A percentile compares a stretch with the other conserved stretches of the same genome.
phyloP scores from a whole-genome alignment of 106 monocot genomes.

The Ottelia alismoides region DNA sequence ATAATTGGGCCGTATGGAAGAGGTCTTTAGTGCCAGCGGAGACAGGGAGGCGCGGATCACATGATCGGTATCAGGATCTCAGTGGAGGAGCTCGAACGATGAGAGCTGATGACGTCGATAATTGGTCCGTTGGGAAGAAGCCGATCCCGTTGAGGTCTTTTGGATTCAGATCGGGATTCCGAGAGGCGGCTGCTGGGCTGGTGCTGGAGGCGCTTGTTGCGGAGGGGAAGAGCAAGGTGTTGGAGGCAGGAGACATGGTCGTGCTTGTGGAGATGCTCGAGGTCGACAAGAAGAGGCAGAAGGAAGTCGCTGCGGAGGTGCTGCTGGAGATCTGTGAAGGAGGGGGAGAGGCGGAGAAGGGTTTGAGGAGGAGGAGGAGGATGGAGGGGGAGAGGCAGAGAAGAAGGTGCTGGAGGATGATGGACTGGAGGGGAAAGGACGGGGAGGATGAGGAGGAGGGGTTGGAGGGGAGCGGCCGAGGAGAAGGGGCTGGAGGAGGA shows the following conservation, averaged over 20 bases:
- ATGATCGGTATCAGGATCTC: conserved; percentile 30
- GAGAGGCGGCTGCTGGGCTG: conserved; percentile 18
- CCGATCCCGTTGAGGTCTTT: conserved; percentile 9
- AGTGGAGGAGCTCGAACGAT: conserved; percentile 25
- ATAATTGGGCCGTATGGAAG: conserved; percentile 58
- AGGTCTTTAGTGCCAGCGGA: conserved; percentile 28
- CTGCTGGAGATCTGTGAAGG: too few relatives aligned
- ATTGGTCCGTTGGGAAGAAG: conserved; percentile 49
- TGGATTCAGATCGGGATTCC: conserved; percentile 43
- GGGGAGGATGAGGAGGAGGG: too few relatives aligned
- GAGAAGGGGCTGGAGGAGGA: too few relatives aligned
- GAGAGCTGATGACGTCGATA: conserved; percentile 42
- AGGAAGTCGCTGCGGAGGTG: not conserved
- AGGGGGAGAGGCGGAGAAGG: too few relatives aligned
- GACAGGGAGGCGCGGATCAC: conserved; percentile 19
- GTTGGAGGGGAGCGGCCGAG: too few relatives aligned
- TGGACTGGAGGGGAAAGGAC: too few relatives aligned
- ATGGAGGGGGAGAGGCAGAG: conserved; percentile 53
- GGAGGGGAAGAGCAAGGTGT: conserved; percentile 18
- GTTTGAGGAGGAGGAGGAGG: conserved; percentile 6
- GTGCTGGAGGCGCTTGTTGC: conserved; percentile 51
- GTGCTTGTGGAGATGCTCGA: conserved; percentile 35
- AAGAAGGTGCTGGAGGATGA: conserved; percentile 69
- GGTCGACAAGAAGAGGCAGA: conserved; percentile 39
- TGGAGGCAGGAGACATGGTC: conserved; percentile 1